Evolutionary conservation across 2,329 filamentous ascomycete genomes (phyloP).

Genomic region (Scedosporium aurantiacum): DNA sequence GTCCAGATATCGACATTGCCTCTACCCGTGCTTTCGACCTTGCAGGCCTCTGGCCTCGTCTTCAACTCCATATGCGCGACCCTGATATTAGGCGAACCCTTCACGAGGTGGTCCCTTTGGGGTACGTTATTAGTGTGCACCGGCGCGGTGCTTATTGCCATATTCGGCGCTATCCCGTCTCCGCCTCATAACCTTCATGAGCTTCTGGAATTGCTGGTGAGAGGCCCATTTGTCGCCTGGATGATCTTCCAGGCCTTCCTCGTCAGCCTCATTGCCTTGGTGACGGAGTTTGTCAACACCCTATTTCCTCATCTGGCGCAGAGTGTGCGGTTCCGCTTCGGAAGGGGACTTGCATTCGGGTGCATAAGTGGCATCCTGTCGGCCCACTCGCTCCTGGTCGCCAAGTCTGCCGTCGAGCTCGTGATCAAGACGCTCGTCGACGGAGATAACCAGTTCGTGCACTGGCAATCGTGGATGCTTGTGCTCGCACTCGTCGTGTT

Average conservation of each 20-base stretch:
- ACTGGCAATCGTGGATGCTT: slow-evolving; percentile 91
- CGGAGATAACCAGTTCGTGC: slow-evolving; percentile 82
- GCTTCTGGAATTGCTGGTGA: slow-evolving; percentile 62
- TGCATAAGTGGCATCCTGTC: slow-evolving; percentile 86
- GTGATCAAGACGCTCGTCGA: slow-evolving; percentile 78
- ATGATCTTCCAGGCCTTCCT: slow-evolving; percentile 70
- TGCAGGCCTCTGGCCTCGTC: slow-evolving; percentile 90
- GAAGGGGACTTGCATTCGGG: slow-evolving; percentile 78
- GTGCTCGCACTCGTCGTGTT: slow-evolving; percentile 69
- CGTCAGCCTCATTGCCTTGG: slow-evolving; percentile 55
- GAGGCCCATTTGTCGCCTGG: slow-evolving; percentile 74
- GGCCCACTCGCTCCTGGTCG: slow-evolving; percentile 83
- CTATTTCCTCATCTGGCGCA: slow-evolving; percentile 28
- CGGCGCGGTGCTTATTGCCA: slow-evolving; percentile 83
- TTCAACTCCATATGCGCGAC: slow-evolving; percentile 99
- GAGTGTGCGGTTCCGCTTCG: slow-evolving; percentile 58
- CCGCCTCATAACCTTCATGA: slow-evolving; percentile 82
- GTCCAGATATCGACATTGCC: slow-evolving; percentile 96
- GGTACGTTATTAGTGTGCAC: slow-evolving; percentile 80
- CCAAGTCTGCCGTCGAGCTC: slow-evolving; percentile 92
- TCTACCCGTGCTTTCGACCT: slow-evolving; percentile 82
- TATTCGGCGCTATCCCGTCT: slow-evolving; percentile 88
- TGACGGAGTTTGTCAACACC: slow-evolving; percentile 43
- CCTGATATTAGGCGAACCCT: slow-evolving; percentile 82
- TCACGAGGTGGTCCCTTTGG: slow-evolving; percentile 84